These are phyloP conservation scores for Marsdenia floribunda DNA, from an alignment of 257 asterid genomes.

Conservation along the genomic window DNA sequence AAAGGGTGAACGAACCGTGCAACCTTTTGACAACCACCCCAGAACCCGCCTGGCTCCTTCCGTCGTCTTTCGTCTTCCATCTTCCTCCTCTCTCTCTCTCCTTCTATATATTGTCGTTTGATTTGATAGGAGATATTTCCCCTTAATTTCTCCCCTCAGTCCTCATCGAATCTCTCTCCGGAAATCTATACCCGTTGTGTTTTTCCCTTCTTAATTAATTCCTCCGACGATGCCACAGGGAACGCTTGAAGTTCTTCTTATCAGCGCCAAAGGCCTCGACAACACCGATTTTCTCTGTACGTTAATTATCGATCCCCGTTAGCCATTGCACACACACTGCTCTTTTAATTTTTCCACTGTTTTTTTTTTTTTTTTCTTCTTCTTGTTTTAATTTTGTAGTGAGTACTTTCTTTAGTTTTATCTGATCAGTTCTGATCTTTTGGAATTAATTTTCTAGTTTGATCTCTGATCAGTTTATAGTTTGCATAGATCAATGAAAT, in stretches of 20 bases:
- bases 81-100: too few species aligned
- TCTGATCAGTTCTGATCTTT: too few species aligned
- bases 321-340: not conserved
- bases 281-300: slow-evolving; percentile 53
- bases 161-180: not conserved
- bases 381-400: too few species aligned
- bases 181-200: not conserved
- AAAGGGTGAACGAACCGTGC: not conserved
- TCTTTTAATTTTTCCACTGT: too few species aligned
- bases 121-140: not conserved
- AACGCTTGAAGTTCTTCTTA: slow-evolving; percentile 76
- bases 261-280: slow-evolving; percentile 66
- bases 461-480: not conserved
- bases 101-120: too few species aligned
- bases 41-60: not conserved
- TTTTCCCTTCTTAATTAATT: too few species aligned
- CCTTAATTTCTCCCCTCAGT: too few species aligned
- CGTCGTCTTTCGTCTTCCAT: too few species aligned
- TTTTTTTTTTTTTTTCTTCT: too few species aligned
- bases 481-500: not conserved
- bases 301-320: slow-evolving; percentile 4
- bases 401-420: too few species aligned
- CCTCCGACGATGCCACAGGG: slow-evolving; percentile 50
- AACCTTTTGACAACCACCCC: not conserved
- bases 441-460: too few species aligned